Conservation (phyloP, 495 filamentous ascomycete species). For the Aspergillus incahuasiensis region DNA sequence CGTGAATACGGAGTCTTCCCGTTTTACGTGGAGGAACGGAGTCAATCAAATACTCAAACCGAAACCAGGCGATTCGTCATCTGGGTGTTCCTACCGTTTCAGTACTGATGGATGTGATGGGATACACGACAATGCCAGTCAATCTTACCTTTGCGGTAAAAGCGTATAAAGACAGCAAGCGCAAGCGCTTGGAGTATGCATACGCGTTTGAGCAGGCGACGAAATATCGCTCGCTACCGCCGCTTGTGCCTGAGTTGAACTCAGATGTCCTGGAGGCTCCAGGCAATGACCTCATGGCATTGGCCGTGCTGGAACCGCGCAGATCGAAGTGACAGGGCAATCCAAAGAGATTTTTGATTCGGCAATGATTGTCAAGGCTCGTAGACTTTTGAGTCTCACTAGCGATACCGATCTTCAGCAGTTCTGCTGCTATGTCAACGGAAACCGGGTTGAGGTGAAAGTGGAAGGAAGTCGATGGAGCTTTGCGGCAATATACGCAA, state of each 20-base stretch:
- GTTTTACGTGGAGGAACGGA: conserved; percentile 32
- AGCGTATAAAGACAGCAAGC: conserved; percentile 27
- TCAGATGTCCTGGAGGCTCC: conserved; percentile 24
- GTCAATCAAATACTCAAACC: conserved; percentile 31
- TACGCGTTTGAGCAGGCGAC: conserved; percentile 30
- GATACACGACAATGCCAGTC: conserved; percentile 32
- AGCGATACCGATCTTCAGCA: conserved; percentile 4
- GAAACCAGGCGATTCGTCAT: conserved; percentile 32
- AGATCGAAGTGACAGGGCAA: no score
- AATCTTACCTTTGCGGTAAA: conserved; percentile 35
- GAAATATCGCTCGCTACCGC: conserved; percentile 21
- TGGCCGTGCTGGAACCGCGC: no score
- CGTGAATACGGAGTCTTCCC: conserved; percentile 20
- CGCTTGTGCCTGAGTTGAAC: conserved; percentile 22
- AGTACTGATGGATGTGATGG: conserved; percentile 36
- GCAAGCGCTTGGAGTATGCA: conserved; percentile 25
- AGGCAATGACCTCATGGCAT: conserved; percentile 4
- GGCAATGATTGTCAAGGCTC: no score
- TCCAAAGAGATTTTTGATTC: no score
- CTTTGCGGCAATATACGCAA: conserved; percentile 19
- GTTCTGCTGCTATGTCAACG: conserved; percentile 27
- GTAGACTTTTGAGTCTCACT: background rate
- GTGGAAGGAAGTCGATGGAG: conserved; percentile 18
- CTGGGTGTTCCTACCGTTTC: conserved; percentile 34
- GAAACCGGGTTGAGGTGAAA: conserved; percentile 17